Evolutionary conservation across 129 eudicot genomes (phyloP).

Genomic region (Helianthus annuus): HanXRQr2.0-SUNRISE NC_035441.2:187207463-187207962

Average conservation of each 20-base stretch:
- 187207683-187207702: constrained; percentile 71
- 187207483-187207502: constrained; percentile 82
- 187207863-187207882: no score
- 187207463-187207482: constrained; percentile 83
- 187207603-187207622: background rate
- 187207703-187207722: constrained; percentile 82
- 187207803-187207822: constrained; percentile 43
- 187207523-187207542: constrained; percentile 92
- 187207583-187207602: constrained; percentile 69
- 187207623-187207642: background rate
- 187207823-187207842: background rate
- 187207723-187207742: constrained; percentile 87
- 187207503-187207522: constrained; percentile 71
- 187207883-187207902: background rate
- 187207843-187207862: background rate
- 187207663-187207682: constrained; percentile 76
- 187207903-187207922: background rate
- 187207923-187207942: background rate
- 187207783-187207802: constrained; percentile 90
- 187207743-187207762: constrained; percentile 71
- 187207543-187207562: constrained; percentile 95
- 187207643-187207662: background rate
- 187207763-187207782: constrained; percentile 58
- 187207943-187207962: background rate
- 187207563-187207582: constrained; percentile 69